phyloP scores from a whole-genome alignment of 129 eudicot species.

The Artemisia tridentata region DNA sequence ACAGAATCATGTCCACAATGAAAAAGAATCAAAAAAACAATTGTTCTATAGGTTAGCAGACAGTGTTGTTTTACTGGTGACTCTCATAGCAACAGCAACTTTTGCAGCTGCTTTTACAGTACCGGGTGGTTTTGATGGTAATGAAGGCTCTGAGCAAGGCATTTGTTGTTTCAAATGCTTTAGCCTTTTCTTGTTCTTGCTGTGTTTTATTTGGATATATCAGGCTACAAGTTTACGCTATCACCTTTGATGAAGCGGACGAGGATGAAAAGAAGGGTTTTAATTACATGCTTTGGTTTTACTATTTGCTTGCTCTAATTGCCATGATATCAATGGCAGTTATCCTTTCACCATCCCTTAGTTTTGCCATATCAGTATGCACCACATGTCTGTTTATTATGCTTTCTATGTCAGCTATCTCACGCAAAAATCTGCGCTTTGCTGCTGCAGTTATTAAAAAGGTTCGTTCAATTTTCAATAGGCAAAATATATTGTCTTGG shows the following conservation, averaged over 20 bases:
- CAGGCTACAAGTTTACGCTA: not conserved
- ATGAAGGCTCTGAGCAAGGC: no score
- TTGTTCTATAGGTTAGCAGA: not conserved
- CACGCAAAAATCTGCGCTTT: not conserved
- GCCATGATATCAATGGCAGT: constrained; percentile 1
- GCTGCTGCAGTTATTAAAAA: not conserved
- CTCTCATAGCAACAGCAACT: constrained; percentile 6
- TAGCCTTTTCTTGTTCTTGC: constrained; percentile 3
- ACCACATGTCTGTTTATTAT: not conserved
- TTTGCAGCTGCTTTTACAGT: not conserved
- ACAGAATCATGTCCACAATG: not conserved
- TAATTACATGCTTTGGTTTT: not conserved
- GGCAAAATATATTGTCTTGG: not conserved
- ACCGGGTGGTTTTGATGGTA: no score
- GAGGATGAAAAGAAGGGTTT: not conserved
- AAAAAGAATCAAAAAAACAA: not conserved
- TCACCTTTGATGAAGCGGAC: not conserved
- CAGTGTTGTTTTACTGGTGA: not conserved
- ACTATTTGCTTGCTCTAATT: not conserved
- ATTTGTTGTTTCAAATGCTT: no score
- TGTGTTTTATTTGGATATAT: constrained; percentile 1
- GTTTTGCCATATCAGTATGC: not conserved
- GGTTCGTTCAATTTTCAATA: not conserved
- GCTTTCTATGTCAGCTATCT: not conserved
- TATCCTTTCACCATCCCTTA: not conserved